These are phyloP conservation scores for Saccharomycopsis amapae DNA, from an alignment of 805 yeast species.

Conservation along the genomic window DNA sequence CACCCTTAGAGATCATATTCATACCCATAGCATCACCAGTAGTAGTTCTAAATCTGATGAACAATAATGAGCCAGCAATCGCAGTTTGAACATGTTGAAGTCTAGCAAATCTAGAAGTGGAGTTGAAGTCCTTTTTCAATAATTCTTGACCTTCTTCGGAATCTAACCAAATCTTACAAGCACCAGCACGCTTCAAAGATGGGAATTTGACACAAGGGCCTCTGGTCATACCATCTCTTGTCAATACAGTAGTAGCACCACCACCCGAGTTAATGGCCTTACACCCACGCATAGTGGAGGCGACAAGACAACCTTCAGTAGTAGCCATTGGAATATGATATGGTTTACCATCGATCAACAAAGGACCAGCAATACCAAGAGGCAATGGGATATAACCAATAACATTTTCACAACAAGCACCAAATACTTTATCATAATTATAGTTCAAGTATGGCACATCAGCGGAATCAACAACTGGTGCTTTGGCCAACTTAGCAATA, in stretches of 20 bases:
- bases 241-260: conserved; percentile 85
- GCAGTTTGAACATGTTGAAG: conserved; percentile 88
- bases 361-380: conserved; percentile 96
- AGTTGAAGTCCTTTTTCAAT: conserved; percentile 85
- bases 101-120: conserved; percentile 96
- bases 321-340: conserved; percentile 98
- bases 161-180: conserved; percentile 91
- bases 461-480: conserved; percentile 66
- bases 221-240: conserved; percentile 98
- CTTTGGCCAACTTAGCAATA: conserved; percentile 75
- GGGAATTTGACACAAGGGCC: conserved; percentile 97
- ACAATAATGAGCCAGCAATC: conserved; percentile 84
- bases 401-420: conserved; percentile 98
- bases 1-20: conserved; percentile 99
- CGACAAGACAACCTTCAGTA: conserved; percentile 97
- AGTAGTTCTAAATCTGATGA: conserved; percentile 91
- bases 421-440: conserved; percentile 93
- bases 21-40: conserved; percentile 99
- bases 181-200: conserved; percentile 78
- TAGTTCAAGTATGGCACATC: conserved; percentile 75
- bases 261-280: conserved; percentile 97
- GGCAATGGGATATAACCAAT: conserved; percentile 96
- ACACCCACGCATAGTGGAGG: conserved; percentile 98
- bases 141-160: conserved; percentile 84
- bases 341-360: conserved; percentile 81